Percentiles rank a stretch among this genome's conserved stretches.
phyloP scores from a whole-genome alignment of 2,329 filamentous ascomycete genomes.

The Escovopsis sp. region DNA sequence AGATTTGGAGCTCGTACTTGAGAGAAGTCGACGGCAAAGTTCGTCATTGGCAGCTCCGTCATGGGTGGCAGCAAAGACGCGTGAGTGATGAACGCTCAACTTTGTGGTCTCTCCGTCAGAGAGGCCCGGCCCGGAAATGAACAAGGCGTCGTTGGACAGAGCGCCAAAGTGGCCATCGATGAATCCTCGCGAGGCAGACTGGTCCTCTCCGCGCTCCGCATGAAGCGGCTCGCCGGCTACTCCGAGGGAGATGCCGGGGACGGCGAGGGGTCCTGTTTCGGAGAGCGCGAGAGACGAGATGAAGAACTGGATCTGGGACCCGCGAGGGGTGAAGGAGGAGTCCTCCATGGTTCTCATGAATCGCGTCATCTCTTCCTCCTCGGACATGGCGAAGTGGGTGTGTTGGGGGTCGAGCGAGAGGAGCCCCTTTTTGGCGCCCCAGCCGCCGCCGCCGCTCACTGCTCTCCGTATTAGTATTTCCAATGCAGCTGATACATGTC shows the following conservation, averaged over 20 bases:
- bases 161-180: slow-evolving; percentile 43
- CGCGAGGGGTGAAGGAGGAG: slow-evolving; percentile 42
- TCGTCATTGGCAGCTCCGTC: background rate
- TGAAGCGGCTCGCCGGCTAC: slow-evolving; percentile 10
- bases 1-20: no score
- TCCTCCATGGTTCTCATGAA: slow-evolving; percentile 36
- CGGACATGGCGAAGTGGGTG: slow-evolving; percentile 28
- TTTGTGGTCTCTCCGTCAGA: slow-evolving; percentile 12
- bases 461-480: slow-evolving; percentile 8
- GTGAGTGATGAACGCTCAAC: slow-evolving; percentile 21
- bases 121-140: slow-evolving; percentile 20
- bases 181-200: slow-evolving; percentile 7
- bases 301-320: slow-evolving; percentile 54
- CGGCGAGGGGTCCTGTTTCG: slow-evolving; percentile 9
- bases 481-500: no score
- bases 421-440: slow-evolving; percentile 67
- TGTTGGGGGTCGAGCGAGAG: slow-evolving; percentile 63
- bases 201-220: background rate
- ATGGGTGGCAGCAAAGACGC: slow-evolving; percentile 12
- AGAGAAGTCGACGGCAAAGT: slow-evolving; percentile 3
- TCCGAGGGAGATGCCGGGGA: slow-evolving; percentile 18
- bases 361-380: slow-evolving; percentile 36
- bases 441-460: slow-evolving; percentile 72
- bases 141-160: slow-evolving; percentile 46
- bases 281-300: slow-evolving; percentile 21